These are phyloP conservation scores for Carpinus viminea DNA, from an alignment of 306 rosid genomes.

Conservation along the genomic window DNA sequence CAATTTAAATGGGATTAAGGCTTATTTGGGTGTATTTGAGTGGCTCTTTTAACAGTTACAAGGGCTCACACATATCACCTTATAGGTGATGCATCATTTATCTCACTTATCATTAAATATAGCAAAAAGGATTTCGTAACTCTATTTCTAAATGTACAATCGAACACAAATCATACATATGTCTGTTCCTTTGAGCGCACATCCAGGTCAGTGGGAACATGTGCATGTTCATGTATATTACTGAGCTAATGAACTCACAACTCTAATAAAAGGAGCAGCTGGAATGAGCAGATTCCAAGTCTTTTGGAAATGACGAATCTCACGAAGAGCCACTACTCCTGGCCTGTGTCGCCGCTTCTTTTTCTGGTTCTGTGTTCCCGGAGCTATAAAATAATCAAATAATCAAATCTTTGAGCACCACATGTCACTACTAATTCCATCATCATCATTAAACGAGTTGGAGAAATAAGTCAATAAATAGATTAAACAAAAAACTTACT, in stretches of 20 bases:
- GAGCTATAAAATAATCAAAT: slow-evolving; percentile 25
- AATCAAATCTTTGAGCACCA: slow-evolving; percentile 4
- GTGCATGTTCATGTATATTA: background rate
- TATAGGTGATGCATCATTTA: background rate
- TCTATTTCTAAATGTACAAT: background rate
- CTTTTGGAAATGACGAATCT: slow-evolving; percentile 69
- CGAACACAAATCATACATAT: background rate
- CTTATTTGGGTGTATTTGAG: background rate
- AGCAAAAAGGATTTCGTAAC: background rate
- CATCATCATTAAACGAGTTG: slow-evolving; percentile 4
- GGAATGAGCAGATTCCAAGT: slow-evolving; percentile 53
- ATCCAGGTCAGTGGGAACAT: background rate
- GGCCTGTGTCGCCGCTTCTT: slow-evolving; percentile 51
- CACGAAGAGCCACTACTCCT: slow-evolving; percentile 70
- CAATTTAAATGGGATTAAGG: no score
- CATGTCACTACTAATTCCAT: slow-evolving; percentile 13
- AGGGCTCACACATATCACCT: background rate
- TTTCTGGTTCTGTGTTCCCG: slow-evolving; percentile 22
- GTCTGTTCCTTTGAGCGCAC: background rate
- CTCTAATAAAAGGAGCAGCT: slow-evolving; percentile 65
- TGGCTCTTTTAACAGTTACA: background rate
- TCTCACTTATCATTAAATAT: background rate
- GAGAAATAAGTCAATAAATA: background rate
- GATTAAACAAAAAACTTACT: slow-evolving; percentile 28
- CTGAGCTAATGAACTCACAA: slow-evolving; percentile 44